Conservation (phyloP, 768 basidiomycete species). For the Leccinum rimulosum region DNA sequence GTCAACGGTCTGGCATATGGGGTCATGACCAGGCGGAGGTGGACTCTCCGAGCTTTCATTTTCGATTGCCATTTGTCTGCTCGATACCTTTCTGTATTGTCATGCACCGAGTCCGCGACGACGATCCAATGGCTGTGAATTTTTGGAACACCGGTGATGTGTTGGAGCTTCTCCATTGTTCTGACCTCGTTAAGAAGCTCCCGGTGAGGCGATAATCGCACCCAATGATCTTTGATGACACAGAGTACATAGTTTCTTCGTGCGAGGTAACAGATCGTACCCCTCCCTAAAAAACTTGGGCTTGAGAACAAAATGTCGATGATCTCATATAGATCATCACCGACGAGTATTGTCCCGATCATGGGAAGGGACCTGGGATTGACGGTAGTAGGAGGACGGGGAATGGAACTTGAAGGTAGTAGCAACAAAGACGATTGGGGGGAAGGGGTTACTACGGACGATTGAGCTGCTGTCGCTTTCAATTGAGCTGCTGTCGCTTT, state of each 20-base stretch:
- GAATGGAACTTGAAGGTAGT: no score
- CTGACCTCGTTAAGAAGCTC: background rate
- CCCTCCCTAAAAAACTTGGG: background rate
- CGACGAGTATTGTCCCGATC: background rate
- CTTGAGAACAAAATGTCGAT: background rate
- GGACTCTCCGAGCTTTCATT: background rate
- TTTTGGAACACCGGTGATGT: background rate
- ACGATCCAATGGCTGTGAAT: background rate
- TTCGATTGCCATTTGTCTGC: background rate
- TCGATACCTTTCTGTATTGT: background rate
- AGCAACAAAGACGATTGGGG: no score
- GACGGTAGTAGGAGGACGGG: no score
- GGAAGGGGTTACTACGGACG: background rate
- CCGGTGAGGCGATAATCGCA: background rate
- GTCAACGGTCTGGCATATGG: background rate
- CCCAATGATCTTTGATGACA: background rate
- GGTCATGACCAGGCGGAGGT: background rate
- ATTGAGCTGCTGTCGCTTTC: no score
- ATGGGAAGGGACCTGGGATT: background rate
- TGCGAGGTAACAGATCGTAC: background rate
- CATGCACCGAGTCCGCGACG: background rate
- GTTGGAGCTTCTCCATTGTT: background rate
- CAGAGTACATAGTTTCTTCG: background rate
- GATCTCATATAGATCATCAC: background rate
- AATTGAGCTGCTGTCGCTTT: no score